Evolutionary conservation across 768 basidiomycete species (phyloP).

Genomic region (Boletus bicolor): DNA sequence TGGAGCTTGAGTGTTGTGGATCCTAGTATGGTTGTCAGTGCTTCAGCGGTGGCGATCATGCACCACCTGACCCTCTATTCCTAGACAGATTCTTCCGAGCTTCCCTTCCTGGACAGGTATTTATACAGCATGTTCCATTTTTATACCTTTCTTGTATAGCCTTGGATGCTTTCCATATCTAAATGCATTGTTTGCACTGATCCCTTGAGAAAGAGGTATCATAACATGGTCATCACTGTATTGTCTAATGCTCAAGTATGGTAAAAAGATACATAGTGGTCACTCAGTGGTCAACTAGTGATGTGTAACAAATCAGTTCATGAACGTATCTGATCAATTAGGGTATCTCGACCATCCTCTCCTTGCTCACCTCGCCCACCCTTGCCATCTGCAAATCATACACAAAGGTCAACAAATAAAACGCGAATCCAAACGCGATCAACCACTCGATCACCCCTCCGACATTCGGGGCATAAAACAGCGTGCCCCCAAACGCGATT

Average conservation of each 20-base stretch:
- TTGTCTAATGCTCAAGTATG: too few species aligned
- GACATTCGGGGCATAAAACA: constrained; percentile 43
- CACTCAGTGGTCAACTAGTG: too few species aligned
- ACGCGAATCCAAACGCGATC: constrained; percentile 68
- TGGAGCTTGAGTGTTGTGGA: neutral
- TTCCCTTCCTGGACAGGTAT: too few species aligned
- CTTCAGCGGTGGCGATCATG: neutral
- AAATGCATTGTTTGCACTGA: too few species aligned
- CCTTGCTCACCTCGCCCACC: neutral
- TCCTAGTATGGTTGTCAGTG: neutral
- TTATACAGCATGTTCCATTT: too few species aligned
- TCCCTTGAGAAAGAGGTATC: too few species aligned
- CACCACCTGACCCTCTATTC: neutral
- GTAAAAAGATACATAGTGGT: too few species aligned
- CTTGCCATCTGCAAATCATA: constrained; percentile 67
- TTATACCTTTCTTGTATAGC: neutral
- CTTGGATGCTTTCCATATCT: too few species aligned
- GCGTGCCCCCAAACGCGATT: constrained; percentile 57
- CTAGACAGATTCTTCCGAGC: neutral
- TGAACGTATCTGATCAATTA: neutral
- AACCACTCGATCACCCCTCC: constrained; percentile 75
- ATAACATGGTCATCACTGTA: too few species aligned
- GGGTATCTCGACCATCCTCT: constrained; percentile 7
- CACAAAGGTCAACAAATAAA: constrained; percentile 70
- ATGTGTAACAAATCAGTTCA: neutral